Evolutionary conservation across 2,329 filamentous ascomycete genomes (phyloP).

Genomic region (Stachybotrys elegans): DNA sequence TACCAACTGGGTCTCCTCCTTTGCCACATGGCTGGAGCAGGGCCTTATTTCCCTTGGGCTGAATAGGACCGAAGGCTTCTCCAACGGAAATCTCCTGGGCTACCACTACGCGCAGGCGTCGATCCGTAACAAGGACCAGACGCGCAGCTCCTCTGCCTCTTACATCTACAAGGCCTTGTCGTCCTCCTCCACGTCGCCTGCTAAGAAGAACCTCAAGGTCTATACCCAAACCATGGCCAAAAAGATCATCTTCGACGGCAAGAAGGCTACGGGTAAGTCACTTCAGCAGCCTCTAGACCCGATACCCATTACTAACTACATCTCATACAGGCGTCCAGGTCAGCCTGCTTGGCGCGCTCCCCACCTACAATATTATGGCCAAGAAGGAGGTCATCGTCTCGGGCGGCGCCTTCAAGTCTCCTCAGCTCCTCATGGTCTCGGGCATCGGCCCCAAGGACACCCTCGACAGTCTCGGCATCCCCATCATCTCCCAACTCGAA

Average conservation of each 20-base stretch:
- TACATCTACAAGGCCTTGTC: not conserved
- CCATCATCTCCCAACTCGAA: conserved; percentile 8
- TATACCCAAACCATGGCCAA: conserved; percentile 37
- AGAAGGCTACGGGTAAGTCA: conserved; percentile 35
- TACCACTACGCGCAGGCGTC: not conserved
- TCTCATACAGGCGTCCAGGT: too few relatives aligned
- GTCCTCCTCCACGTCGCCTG: not conserved
- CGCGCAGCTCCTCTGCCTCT: not conserved
- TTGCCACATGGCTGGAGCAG: not conserved
- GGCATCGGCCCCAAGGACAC: conserved; percentile 27
- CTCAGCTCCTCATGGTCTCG: conserved; percentile 29
- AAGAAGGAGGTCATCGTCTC: conserved; percentile 11
- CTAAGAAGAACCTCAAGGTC: conserved; percentile 26
- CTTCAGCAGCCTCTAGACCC: too few relatives aligned
- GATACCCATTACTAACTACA: too few relatives aligned
- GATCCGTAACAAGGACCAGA: too few relatives aligned
- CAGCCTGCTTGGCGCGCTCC: conserved; percentile 24
- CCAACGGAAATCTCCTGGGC: not conserved
- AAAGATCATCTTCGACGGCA: conserved; percentile 38
- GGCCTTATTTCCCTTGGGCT: not conserved
- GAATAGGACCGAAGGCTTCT: not conserved
- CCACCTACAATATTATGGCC: not conserved
- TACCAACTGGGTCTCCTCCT: not conserved
- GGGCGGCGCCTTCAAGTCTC: conserved; percentile 23
- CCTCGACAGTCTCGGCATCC: conserved; percentile 33